Evolutionary conservation across 75 land plant genomes (phyloP).

Genomic region (Gnetum montanum): DNA sequence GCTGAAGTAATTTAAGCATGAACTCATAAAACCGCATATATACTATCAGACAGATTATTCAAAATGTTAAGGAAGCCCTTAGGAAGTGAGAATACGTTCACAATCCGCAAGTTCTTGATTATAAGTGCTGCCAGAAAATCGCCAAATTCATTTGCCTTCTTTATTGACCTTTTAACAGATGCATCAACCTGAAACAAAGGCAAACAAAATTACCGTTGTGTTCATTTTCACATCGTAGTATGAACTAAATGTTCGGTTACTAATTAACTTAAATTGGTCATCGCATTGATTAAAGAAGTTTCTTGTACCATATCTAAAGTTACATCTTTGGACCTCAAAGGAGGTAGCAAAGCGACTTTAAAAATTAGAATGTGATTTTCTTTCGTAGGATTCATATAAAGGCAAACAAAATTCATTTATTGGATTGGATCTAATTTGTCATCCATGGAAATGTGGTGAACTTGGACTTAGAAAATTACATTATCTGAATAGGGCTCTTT

Average conservation of each 20-base stretch:
- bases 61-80: neutral
- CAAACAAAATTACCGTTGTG: neutral
- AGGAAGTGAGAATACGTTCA: constrained; percentile 38
- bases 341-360: too few species aligned
- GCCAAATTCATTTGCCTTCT: constrained; percentile 58
- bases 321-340: too few species aligned
- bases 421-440: too few species aligned
- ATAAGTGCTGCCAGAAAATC: constrained; percentile 50
- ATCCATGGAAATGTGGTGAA: too few species aligned
- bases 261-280: neutral
- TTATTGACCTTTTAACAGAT: constrained; percentile 46
- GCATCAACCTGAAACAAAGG: constrained; percentile 36
- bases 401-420: too few species aligned
- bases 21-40: neutral
- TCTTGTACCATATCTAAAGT: too few species aligned
- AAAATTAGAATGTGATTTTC: too few species aligned
- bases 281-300: neutral
- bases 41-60: neutral
- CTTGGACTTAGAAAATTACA: too few species aligned
- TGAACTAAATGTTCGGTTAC: neutral
- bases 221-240: neutral
- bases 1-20: constrained; percentile 5
- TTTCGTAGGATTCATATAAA: too few species aligned
- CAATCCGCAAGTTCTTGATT: constrained; percentile 66
- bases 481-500: too few species aligned